Conservation (phyloP, 2,329 filamentous ascomycete genomes). For the Ustulina deusta region DNA sequence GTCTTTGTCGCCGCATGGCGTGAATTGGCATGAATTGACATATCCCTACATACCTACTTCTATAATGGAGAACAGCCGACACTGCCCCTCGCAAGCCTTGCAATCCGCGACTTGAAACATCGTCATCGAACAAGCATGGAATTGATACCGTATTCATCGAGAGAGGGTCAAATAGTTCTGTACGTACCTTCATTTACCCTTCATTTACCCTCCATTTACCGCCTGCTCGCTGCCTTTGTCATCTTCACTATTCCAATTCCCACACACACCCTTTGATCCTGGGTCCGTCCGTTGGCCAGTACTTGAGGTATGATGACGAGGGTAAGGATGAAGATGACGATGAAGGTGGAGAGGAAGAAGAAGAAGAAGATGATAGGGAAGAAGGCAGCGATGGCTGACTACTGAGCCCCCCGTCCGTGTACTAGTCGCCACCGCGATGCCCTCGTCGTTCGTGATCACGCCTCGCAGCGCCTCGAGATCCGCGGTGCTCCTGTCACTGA, state of each 20-base stretch:
- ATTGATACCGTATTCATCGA: slow-evolving; percentile 79
- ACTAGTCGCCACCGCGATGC: slow-evolving; percentile 89
- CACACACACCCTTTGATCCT: not conserved
- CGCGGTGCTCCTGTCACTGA: slow-evolving; percentile 73
- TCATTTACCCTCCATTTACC: slow-evolving; percentile 48
- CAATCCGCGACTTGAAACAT: slow-evolving; percentile 28
- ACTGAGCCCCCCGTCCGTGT: slow-evolving; percentile 4
- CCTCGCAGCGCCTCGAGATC: slow-evolving; percentile 86
- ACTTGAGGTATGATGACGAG: not conserved
- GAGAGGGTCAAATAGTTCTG: slow-evolving; percentile 83
- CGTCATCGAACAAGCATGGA: slow-evolving; percentile 61
- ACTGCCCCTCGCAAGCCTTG: slow-evolving; percentile 28
- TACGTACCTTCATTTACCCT: slow-evolving; percentile 64
- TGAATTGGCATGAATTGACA: too few species aligned
- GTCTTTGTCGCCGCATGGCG: not conserved
- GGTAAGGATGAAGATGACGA: not conserved
- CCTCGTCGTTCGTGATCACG: slow-evolving; percentile 89
- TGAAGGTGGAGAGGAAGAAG: not conserved
- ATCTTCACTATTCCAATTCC: not conserved
- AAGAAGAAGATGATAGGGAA: not conserved
- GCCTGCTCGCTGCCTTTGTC: not conserved
- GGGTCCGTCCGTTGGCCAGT: not conserved
- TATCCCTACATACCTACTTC: not conserved
- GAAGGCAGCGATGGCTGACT: slow-evolving; percentile 22
- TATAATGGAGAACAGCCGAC: slow-evolving; percentile 35